Percentiles rank a stretch among this genome's conserved stretches.
Evolutionary conservation across 257 asterid genomes (phyloP).

Genomic region (Scutellaria minor): DNA sequence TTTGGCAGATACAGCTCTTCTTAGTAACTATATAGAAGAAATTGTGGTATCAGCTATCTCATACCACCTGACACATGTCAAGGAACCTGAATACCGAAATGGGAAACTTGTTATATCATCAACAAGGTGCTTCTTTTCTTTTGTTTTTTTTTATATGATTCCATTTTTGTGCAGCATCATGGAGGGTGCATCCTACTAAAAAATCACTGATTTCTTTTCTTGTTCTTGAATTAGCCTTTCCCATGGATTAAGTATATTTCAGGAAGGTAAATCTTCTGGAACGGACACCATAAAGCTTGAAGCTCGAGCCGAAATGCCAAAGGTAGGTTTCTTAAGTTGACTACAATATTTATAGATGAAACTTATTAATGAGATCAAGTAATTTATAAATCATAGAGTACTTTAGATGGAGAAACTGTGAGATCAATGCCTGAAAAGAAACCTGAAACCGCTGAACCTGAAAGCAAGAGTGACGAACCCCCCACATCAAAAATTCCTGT

Average conservation of each 20-base stretch:
- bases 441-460: constrained; percentile 45
- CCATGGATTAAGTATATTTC: constrained; percentile 71
- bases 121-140: constrained; percentile 47
- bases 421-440: constrained; percentile 45
- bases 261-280: constrained; percentile 61
- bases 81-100: constrained; percentile 73
- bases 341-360: background rate
- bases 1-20: constrained; percentile 58
- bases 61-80: constrained; percentile 61
- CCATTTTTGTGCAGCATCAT: background rate
- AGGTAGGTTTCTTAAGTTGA: constrained; percentile 46
- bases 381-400: constrained; percentile 33
- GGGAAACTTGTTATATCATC: constrained; percentile 90
- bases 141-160: background rate
- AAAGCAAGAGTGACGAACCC: constrained; percentile 54
- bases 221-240: constrained; percentile 58
- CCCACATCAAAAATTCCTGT: constrained; percentile 55
- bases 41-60: constrained; percentile 84
- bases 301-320: constrained; percentile 51
- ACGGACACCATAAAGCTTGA: constrained; percentile 62
- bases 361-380: constrained; percentile 18
- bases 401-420: constrained; percentile 45
- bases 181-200: background rate
- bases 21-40: constrained; percentile 77
- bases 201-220: constrained; percentile 38